Percentiles rank a stretch among this genome's conserved stretches.
Evolutionary conservation across 169 alveolate genomes (phyloP).

Genomic region (Babesia ovis): DNA sequence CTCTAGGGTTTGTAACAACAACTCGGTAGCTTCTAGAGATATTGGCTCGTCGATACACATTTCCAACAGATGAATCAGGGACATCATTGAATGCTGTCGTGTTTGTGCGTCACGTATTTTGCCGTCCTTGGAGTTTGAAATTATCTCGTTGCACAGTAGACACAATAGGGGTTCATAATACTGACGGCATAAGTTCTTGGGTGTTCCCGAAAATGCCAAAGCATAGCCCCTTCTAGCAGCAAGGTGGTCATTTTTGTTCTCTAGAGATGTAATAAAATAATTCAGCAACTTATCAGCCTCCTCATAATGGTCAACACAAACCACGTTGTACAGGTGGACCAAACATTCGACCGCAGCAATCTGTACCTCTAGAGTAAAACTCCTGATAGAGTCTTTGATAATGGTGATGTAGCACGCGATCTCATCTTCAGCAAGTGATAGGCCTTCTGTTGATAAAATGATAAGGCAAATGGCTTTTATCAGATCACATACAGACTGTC

Average conservation of each 20-base stretch:
- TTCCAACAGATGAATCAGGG: slow-evolving; percentile 14
- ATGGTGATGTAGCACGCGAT: slow-evolving; percentile 32
- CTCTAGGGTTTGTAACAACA: slow-evolving; percentile 23
- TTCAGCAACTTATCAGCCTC: neutral
- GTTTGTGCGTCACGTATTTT: slow-evolving; percentile 47
- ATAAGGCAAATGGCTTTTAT: slow-evolving; percentile 25
- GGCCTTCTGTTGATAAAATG: neutral
- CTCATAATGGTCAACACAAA: neutral
- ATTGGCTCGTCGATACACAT: neutral
- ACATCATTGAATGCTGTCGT: slow-evolving; percentile 40
- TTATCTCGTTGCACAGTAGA: slow-evolving; percentile 36
- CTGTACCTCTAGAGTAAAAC: slow-evolving; percentile 54
- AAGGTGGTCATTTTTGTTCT: slow-evolving; percentile 18
- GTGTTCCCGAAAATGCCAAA: slow-evolving; percentile 27
- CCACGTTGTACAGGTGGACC: slow-evolving; percentile 1
- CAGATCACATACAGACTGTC: slow-evolving; percentile 52
- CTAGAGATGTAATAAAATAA: slow-evolving; percentile 7
- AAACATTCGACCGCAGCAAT: slow-evolving; percentile 54
- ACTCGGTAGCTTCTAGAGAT: neutral
- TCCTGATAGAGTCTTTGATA: slow-evolving; percentile 45
- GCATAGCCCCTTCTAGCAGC: slow-evolving; percentile 62
- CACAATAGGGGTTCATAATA: neutral
- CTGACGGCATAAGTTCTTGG: neutral
- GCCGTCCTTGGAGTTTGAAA: neutral
- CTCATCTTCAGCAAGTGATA: neutral